These are phyloP conservation scores for Fusarium concolor DNA, from an alignment of 2,329 filamentous ascomycete genomes.

Conservation along the genomic window DNA sequence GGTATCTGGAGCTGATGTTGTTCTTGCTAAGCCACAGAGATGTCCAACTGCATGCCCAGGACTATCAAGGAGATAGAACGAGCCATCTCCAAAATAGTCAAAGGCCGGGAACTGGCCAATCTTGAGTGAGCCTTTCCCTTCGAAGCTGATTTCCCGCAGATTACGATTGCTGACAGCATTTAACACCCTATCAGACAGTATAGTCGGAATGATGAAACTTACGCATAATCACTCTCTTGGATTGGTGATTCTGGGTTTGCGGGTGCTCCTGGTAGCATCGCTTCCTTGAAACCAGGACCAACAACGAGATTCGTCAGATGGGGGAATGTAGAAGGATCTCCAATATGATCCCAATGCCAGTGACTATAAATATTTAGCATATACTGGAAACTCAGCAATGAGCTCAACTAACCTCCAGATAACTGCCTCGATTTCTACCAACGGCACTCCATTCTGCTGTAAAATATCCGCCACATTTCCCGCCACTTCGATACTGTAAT, in stretches of 20 bases:
- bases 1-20: constrained; percentile 48
- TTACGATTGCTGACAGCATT: constrained; percentile 24
- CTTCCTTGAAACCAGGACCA: constrained; percentile 62
- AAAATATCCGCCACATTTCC: constrained; percentile 44
- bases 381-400: fast-evolving
- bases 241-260: constrained; percentile 50
- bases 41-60: constrained; percentile 57
- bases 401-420: constrained; percentile 35
- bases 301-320: constrained; percentile 60
- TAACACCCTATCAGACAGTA: fast-evolving
- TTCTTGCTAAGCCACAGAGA: constrained; percentile 56
- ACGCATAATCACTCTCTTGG: constrained; percentile 52
- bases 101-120: constrained; percentile 54
- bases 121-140: constrained; percentile 37
- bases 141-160: constrained; percentile 47
- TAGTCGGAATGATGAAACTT: background rate
- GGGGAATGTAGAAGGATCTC: constrained; percentile 61
- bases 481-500: constrained; percentile 43
- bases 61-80: constrained; percentile 56
- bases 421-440: constrained; percentile 33
- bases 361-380: constrained; percentile 48
- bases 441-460: constrained; percentile 5
- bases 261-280: constrained; percentile 61
- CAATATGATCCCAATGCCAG: constrained; percentile 65
- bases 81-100: constrained; percentile 58